Percentiles rank a stretch among this genome's conserved stretches.
phyloP scores from a whole-genome alignment of 352 stramenopile genomes.

The Thraustochytrium striatum region DNA sequence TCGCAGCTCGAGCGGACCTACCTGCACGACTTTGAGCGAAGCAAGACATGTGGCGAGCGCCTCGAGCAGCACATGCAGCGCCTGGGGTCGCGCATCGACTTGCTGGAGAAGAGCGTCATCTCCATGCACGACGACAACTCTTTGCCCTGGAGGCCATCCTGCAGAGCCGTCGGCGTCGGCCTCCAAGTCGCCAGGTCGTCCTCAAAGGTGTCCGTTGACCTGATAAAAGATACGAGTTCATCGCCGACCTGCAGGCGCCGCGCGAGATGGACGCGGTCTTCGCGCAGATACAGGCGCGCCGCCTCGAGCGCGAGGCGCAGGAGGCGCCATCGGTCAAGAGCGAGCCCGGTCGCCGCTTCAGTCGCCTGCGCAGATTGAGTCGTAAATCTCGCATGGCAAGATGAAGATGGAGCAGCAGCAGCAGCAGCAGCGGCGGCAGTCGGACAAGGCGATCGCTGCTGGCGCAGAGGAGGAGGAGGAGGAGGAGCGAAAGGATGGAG shows the following conservation, averaged over 20 bases:
- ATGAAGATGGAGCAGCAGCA: too few species aligned
- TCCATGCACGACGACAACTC: not conserved
- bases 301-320: slow-evolving; percentile 20
- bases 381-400: not conserved
- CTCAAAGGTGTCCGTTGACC: not conserved
- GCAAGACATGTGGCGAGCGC: too few species aligned
- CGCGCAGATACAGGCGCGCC: slow-evolving; percentile 16
- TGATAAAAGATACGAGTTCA: not conserved
- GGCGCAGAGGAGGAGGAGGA: too few species aligned
- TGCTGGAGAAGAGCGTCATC: not conserved
- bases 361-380: not conserved
- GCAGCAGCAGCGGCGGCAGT: too few species aligned
- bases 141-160: not conserved
- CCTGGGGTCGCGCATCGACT: not conserved
- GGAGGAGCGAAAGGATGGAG: too few species aligned
- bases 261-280: slow-evolving; percentile 32
- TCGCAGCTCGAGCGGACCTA: not conserved
- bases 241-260: not conserved
- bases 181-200: not conserved
- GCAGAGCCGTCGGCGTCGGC: not conserved
- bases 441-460: too few species aligned
- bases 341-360: not conserved
- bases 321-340: slow-evolving; percentile 14
- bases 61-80: not conserved
- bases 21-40: not conserved